These are phyloP conservation scores for Macrolepiota dolichaula DNA, from an alignment of 768 basidiomycete species.

Conservation along the genomic window DNA sequence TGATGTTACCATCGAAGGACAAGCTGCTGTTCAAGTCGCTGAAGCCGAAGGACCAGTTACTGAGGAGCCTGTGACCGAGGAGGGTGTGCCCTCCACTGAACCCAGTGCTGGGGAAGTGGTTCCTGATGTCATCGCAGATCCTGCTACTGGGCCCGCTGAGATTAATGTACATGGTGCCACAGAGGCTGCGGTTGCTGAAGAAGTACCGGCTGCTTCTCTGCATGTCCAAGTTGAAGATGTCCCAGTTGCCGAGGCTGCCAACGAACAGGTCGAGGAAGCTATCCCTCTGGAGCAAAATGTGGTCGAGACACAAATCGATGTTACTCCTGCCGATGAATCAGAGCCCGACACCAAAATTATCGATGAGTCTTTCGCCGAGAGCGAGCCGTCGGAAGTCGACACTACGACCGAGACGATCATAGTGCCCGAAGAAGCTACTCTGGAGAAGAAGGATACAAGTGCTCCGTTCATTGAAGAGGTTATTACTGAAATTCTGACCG, in stretches of 20 bases:
- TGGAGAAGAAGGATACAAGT: background rate
- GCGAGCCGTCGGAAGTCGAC: conserved; percentile 1
- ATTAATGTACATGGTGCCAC: background rate
- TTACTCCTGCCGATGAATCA: background rate
- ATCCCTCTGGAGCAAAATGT: background rate
- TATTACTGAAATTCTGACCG: background rate
- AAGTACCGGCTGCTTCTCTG: background rate
- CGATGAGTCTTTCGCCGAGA: conserved; percentile 1
- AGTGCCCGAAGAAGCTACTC: background rate
- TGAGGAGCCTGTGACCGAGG: background rate
- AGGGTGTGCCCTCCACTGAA: background rate
- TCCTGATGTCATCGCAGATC: background rate
- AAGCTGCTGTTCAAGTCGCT: too few species aligned
- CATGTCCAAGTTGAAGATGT: background rate
- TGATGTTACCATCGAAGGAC: background rate
- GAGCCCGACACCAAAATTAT: background rate
- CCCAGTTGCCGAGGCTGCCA: background rate
- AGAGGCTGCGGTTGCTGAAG: background rate
- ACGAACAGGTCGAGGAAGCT: background rate
- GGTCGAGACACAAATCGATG: background rate
- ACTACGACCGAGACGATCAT: conserved; percentile 11
- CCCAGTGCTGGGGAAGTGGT: background rate
- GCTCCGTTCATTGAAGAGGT: background rate
- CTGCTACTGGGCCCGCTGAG: background rate
- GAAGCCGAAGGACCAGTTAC: too few species aligned